Percentiles rank a stretch among this genome's conserved stretches.
Conservation (phyloP, 148 eudicot genomes). For the Spergularia bocconei region DNA sequence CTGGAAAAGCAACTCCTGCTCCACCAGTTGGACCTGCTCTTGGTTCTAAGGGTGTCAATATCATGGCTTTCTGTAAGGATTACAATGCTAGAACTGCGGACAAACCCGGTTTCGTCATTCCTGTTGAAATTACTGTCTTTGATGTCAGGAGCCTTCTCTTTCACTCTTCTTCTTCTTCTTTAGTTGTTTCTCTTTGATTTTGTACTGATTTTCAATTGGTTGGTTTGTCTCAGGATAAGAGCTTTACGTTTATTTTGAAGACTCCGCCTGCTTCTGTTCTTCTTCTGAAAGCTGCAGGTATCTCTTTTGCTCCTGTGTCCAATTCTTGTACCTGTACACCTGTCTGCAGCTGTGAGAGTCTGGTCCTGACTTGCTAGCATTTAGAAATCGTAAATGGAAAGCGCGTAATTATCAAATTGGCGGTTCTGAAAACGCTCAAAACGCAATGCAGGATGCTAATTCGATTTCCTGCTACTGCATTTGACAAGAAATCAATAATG, state of each 20-base stretch:
- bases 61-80: slow-evolving; percentile 92
- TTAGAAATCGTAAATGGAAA: too few relatives aligned
- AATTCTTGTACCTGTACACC: not conserved
- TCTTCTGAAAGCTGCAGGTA: slow-evolving; percentile 91
- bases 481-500: too few relatives aligned
- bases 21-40: slow-evolving; percentile 98
- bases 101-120: slow-evolving; percentile 83
- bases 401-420: too few relatives aligned
- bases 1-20: slow-evolving; percentile 96
- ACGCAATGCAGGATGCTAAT: too few relatives aligned
- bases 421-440: too few relatives aligned
- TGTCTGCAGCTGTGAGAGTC: too few relatives aligned
- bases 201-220: not conserved
- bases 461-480: not conserved
- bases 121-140: slow-evolving; percentile 93
- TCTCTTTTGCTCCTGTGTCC: not conserved
- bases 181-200: not conserved
- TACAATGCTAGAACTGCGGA: slow-evolving; percentile 97
- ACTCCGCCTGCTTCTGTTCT: slow-evolving; percentile 97
- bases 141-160: slow-evolving; percentile 47
- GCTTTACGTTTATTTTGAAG: slow-evolving; percentile 89
- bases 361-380: too few relatives aligned
- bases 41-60: slow-evolving; percentile 95
- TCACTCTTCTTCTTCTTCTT: not conserved
- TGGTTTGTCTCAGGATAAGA: slow-evolving; percentile 60